Percentiles rank a stretch among this genome's conserved stretches.
These are phyloP conservation scores for Helichrysum umbraculigerum DNA, from an alignment of 129 eudicot species.

Conservation along the genomic window DNA sequence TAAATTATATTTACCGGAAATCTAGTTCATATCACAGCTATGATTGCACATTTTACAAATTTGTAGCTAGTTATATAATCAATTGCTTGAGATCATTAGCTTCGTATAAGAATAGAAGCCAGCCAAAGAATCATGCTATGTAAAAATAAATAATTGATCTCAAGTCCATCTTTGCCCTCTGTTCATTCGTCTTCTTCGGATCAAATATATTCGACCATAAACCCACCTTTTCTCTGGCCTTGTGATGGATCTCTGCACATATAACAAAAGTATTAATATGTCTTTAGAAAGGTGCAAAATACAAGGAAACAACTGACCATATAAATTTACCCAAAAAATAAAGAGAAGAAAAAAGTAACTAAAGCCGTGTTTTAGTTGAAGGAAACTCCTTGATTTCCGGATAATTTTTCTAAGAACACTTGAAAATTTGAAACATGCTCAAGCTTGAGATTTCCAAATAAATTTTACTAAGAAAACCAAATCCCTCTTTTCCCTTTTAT, in stretches of 20 bases:
- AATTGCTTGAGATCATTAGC: constrained; percentile 25
- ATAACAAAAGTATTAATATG: background rate
- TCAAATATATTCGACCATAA: constrained; percentile 80
- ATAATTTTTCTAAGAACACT: background rate
- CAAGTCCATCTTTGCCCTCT: constrained; percentile 60
- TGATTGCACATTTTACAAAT: constrained; percentile 23
- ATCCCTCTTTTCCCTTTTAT: background rate
- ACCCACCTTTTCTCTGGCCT: constrained; percentile 75
- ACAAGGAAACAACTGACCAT: background rate
- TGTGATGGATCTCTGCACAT: constrained; percentile 69
- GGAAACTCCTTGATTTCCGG: background rate
- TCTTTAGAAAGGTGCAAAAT: background rate
- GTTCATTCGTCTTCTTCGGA: constrained; percentile 50
- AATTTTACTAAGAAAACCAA: no score
- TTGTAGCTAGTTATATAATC: constrained; percentile 18
- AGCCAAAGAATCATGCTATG: constrained; percentile 32
- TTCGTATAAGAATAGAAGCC: constrained; percentile 3
- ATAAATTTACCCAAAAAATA: background rate
- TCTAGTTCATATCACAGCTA: constrained; percentile 29
- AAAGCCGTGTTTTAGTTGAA: background rate
- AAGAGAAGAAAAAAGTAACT: background rate
- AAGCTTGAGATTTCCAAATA: background rate
- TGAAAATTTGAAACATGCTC: background rate
- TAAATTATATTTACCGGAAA: constrained; percentile 19
- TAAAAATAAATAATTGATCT: background rate